These are phyloP conservation scores for Eimeria maxima DNA, from an alignment of 169 alveolate species.

Conservation along the genomic window DNA sequence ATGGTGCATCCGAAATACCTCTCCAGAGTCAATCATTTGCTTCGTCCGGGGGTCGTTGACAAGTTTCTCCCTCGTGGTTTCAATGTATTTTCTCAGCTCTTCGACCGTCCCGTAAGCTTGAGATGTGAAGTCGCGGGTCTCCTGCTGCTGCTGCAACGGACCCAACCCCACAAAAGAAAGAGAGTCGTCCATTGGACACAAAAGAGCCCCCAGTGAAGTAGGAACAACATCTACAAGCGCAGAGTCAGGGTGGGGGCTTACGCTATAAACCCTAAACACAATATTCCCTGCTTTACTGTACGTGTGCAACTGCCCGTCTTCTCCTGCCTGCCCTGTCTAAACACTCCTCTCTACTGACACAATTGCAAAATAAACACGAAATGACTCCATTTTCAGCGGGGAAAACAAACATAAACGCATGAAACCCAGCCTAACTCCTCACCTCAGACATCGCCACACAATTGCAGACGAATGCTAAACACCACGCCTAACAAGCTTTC, in stretches of 20 bases:
- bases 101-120: conserved; percentile 11
- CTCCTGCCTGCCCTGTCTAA: neutral
- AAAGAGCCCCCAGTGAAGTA: neutral
- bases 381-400: neutral
- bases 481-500: neutral
- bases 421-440: neutral
- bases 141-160: neutral
- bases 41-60: conserved; percentile 77
- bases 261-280: neutral
- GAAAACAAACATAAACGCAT: neutral
- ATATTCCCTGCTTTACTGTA: neutral
- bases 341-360: neutral
- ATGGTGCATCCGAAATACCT: conserved; percentile 1
- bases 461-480: neutral
- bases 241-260: neutral
- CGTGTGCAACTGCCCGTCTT: neutral
- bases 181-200: neutral
- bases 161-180: neutral
- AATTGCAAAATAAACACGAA: neutral
- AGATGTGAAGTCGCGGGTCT: neutral
- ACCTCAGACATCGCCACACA: conserved; percentile 37
- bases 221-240: too few relatives aligned
- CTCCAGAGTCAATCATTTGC: conserved; percentile 75
- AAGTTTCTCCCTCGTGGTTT: conserved; percentile 42
- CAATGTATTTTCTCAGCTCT: conserved; percentile 71